These are phyloP conservation scores for Solanum neorickii DNA, from an alignment of 257 asterid genomes.

Conservation along the genomic window DNA sequence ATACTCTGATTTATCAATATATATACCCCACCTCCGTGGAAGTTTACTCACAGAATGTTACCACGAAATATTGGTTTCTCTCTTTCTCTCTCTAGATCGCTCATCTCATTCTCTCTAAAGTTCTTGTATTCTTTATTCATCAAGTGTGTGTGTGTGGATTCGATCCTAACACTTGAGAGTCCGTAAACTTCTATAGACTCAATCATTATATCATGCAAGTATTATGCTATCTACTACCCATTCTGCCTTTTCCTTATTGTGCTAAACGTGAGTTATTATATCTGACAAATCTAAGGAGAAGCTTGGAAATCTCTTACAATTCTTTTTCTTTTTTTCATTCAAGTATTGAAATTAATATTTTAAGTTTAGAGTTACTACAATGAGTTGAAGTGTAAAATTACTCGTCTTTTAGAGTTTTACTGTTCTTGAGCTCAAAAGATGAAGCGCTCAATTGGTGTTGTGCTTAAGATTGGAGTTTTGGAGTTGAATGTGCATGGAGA, in stretches of 20 bases:
- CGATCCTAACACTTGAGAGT: neutral
- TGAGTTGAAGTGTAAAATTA: neutral
- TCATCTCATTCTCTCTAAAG: too few relatives aligned
- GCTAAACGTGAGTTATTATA: neutral
- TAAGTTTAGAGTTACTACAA: neutral
- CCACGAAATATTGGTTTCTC: too few relatives aligned
- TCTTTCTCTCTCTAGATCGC: too few relatives aligned
- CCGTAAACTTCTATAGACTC: neutral
- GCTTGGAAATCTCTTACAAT: neutral
- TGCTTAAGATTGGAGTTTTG: neutral
- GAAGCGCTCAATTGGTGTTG: neutral
- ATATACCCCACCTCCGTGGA: too few relatives aligned
- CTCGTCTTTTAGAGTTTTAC: neutral
- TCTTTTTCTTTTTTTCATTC: neutral
- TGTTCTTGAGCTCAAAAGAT: neutral
- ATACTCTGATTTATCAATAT: too few relatives aligned
- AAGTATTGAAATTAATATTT: neutral
- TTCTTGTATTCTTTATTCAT: too few relatives aligned
- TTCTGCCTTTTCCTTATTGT: neutral
- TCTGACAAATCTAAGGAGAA: neutral
- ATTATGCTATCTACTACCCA: neutral
- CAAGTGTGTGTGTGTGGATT: too few relatives aligned
- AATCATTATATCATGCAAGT: neutral
- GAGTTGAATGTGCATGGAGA: neutral
- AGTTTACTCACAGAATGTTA: too few relatives aligned